phyloP scores from a whole-genome alignment of 169 alveolate genomes.

The Plasmodium knowlesi region DNA sequence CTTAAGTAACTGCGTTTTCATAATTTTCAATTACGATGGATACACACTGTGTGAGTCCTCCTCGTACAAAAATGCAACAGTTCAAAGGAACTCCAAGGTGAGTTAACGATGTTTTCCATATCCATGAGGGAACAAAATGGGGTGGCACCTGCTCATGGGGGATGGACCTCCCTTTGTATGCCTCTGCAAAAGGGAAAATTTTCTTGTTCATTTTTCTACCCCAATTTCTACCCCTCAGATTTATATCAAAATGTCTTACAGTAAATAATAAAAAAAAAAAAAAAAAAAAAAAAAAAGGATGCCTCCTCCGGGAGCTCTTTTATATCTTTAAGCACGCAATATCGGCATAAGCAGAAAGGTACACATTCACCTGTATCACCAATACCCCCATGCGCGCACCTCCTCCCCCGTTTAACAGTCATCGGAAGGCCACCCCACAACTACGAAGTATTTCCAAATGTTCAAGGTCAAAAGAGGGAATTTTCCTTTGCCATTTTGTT shows the following conservation, averaged over 20 bases:
- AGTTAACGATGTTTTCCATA: background rate
- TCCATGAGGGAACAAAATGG: background rate
- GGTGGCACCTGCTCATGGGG: background rate
- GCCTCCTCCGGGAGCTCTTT: background rate
- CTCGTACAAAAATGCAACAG: slow-evolving; percentile 45
- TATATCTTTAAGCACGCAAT: background rate
- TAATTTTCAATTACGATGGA: slow-evolving; percentile 57
- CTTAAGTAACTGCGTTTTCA: slow-evolving; percentile 54
- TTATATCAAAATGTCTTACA: slow-evolving; percentile 72
- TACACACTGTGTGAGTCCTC: slow-evolving; percentile 70
- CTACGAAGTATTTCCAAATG: slow-evolving; percentile 62
- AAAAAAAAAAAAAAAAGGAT: slow-evolving; percentile 4
- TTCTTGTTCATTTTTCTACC: background rate
- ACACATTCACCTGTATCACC: no score
- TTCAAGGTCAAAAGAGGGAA: slow-evolving; percentile 58
- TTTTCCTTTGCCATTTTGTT: background rate
- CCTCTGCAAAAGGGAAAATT: background rate
- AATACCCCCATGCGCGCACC: background rate
- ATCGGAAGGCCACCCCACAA: slow-evolving; percentile 46
- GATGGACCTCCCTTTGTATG: background rate
- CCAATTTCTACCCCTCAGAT: slow-evolving; percentile 36
- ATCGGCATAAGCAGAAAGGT: no score
- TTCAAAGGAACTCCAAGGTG: slow-evolving; percentile 54
- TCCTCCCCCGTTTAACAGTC: slow-evolving; percentile 9
- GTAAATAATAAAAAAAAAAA: slow-evolving; percentile 43